A percentile compares a stretch with the other conserved stretches of the same genome.
phyloP scores from a whole-genome alignment of 768 basidiomycete genomes.

The Leccinum subgranulosum region DNA sequence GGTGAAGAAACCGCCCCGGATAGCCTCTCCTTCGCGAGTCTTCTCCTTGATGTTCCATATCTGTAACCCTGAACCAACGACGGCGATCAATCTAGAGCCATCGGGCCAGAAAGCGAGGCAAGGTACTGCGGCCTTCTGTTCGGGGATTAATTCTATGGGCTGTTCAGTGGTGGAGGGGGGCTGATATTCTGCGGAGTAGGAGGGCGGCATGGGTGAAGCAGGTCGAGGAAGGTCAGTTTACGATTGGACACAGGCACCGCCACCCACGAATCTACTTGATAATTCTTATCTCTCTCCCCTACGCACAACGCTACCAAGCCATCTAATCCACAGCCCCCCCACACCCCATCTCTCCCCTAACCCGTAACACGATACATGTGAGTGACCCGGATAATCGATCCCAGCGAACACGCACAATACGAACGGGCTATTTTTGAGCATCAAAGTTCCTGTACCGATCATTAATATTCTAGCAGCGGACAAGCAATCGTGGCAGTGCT shows the following conservation, averaged over 20 bases:
- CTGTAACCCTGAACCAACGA: slow-evolving; percentile 26
- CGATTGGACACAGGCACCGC: slow-evolving; percentile 8
- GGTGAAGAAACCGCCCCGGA: slow-evolving; percentile 25
- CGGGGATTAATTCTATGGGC: slow-evolving; percentile 16
- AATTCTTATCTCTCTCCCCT: background rate
- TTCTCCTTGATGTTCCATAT: slow-evolving; percentile 24
- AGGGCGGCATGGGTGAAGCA: slow-evolving; percentile 13
- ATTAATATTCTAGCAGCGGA: background rate
- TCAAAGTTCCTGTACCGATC: background rate
- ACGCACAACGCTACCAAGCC: background rate
- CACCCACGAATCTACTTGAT: slow-evolving; percentile 16
- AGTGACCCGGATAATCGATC: background rate
- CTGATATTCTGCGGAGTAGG: background rate
- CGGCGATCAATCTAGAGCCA: slow-evolving; percentile 23
- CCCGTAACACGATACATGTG: background rate
- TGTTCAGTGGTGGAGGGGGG: background rate
- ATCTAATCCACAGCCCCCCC: background rate
- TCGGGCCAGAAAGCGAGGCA: slow-evolving; percentile 26
- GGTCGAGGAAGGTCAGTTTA: slow-evolving; percentile 3
- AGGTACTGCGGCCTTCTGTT: slow-evolving; percentile 14
- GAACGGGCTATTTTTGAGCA: background rate
- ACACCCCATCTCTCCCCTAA: background rate
- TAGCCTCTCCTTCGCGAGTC: slow-evolving; percentile 18
- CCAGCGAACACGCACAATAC: background rate
- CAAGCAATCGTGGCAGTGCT: background rate